A percentile compares a stretch with the other conserved stretches of the same genome.
These are phyloP conservation scores for Schizophyllum commune DNA, from an alignment of 1,284 basidiomycete genomes.

Conservation along the genomic window DNA sequence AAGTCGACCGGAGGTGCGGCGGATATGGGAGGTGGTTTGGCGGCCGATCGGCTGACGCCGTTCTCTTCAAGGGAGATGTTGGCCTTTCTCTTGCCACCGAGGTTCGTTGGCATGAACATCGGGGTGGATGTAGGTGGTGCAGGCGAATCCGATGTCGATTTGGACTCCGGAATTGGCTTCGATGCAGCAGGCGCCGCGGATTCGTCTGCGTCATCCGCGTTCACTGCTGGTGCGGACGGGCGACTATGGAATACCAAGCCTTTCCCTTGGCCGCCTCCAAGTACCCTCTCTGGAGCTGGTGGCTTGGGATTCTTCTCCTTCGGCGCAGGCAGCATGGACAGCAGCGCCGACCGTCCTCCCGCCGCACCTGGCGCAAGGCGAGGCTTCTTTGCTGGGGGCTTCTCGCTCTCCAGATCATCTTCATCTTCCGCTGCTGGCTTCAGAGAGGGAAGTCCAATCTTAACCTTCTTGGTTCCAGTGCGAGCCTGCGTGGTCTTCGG, in stretches of 20 bases:
- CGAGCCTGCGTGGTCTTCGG: slow-evolving; percentile 29
- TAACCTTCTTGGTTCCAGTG: slow-evolving; percentile 56
- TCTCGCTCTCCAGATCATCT: slow-evolving; percentile 34
- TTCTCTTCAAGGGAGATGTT: slow-evolving; percentile 57
- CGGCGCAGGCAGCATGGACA: slow-evolving; percentile 71
- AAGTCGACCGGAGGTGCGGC: slow-evolving; percentile 50
- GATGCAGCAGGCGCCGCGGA: slow-evolving; percentile 9
- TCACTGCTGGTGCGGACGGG: slow-evolving; percentile 4
- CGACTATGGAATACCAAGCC: slow-evolving; percentile 49
- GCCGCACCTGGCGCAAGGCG: slow-evolving; percentile 41
- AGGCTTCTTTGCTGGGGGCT: slow-evolving; percentile 52
- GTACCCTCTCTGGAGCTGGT: slow-evolving; percentile 42
- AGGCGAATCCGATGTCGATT: slow-evolving; percentile 6
- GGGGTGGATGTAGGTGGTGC: slow-evolving; percentile 22
- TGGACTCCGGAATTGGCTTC: background rate
- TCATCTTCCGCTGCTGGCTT: slow-evolving; percentile 25
- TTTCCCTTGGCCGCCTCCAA: slow-evolving; percentile 56
- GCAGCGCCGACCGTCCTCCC: slow-evolving; percentile 49
- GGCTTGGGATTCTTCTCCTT: slow-evolving; percentile 45
- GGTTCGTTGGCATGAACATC: slow-evolving; percentile 46
- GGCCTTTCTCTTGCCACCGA: slow-evolving; percentile 33
- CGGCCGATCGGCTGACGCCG: slow-evolving; percentile 13
- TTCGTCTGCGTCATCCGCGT: slow-evolving; percentile 13
- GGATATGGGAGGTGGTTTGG: slow-evolving; percentile 18
- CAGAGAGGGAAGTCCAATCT: slow-evolving; percentile 57